Evolutionary conservation across 495 filamentous ascomycete genomes (phyloP).

Genomic region (Daldinia concentrica): DNA sequence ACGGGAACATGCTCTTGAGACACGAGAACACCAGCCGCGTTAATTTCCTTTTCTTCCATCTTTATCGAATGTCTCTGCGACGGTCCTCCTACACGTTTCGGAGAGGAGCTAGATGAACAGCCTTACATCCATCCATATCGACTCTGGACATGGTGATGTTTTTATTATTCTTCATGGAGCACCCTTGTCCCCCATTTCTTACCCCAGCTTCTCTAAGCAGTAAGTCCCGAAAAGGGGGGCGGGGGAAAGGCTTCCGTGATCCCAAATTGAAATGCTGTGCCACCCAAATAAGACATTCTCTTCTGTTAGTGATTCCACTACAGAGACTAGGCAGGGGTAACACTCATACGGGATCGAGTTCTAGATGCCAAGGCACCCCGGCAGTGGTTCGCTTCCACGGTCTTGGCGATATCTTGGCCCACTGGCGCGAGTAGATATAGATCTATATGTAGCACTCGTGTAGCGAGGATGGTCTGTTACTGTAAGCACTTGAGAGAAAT

Average conservation of each 20-base stretch:
- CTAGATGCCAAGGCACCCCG: constrained; percentile 29
- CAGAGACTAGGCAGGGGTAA: constrained; percentile 14
- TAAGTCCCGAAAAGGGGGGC: constrained; percentile 29
- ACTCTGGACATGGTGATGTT: constrained; percentile 17
- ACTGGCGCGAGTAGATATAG: constrained; percentile 1
- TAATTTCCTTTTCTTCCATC: constrained; percentile 41
- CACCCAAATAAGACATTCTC: constrained; percentile 16
- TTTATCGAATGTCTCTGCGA: neutral
- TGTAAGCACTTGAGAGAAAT: constrained; percentile 22
- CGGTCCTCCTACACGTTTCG: constrained; percentile 3
- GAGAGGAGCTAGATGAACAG: neutral
- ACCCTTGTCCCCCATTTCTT: constrained; percentile 15
- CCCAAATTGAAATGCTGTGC: constrained; percentile 14
- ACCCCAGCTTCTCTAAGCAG: constrained; percentile 30
- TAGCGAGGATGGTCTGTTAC: constrained; percentile 18
- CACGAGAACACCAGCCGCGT: constrained; percentile 24
- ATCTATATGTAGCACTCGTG: constrained; percentile 18
- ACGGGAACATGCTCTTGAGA: constrained; percentile 42
- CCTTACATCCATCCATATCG: neutral
- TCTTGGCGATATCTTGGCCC: constrained; percentile 28
- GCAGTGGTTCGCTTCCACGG: constrained; percentile 21
- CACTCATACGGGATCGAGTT: constrained; percentile 26
- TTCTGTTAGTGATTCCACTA: constrained; percentile 17
- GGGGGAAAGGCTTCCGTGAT: constrained; percentile 25
- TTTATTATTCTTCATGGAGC: constrained; percentile 26